Percentiles rank a stretch among this genome's conserved stretches.
phyloP scores from a whole-genome alignment of 139 green algal genomes.

The Mesotaenium endlicherianum region DNA sequence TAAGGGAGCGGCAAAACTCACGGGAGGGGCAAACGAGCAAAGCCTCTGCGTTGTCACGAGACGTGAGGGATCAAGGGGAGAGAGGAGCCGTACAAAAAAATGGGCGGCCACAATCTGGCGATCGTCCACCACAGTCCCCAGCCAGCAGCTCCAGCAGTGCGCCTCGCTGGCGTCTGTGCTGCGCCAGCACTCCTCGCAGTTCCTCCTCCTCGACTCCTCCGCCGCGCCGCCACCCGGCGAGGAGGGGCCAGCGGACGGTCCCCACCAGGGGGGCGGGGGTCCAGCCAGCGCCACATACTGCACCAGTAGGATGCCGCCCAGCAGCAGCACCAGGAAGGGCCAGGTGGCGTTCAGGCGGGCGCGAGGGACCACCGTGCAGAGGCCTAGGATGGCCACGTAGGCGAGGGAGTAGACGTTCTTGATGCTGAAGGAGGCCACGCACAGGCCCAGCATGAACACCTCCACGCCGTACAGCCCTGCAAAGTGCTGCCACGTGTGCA shows the following conservation, averaged over 20 bases:
- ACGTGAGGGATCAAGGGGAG: not conserved
- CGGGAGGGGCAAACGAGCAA: not conserved
- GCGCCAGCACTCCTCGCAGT: conserved; percentile 40
- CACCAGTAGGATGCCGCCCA: conserved; percentile 14
- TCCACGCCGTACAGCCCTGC: conserved; percentile 14
- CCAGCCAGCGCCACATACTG: conserved; percentile 19
- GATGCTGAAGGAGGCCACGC: conserved; percentile 25
- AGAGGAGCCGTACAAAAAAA: conserved; percentile 30
- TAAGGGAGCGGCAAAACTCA: not conserved
- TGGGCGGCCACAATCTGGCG: conserved; percentile 22
- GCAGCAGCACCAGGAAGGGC: not conserved
- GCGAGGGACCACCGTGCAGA: conserved; percentile 27
- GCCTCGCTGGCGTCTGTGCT: conserved; percentile 5
- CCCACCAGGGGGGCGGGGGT: not conserved
- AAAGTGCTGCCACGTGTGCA: conserved; percentile 1
- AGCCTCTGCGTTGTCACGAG: too few species aligned
- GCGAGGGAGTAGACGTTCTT: conserved; percentile 37
- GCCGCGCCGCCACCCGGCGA: not conserved
- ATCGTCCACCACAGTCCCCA: conserved; percentile 34
- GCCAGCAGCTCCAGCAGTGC: conserved; percentile 44
- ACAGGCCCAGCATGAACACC: conserved; percentile 15
- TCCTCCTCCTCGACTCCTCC: not conserved
- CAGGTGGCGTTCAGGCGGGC: not conserved
- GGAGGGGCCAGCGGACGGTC: not conserved
- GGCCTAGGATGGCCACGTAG: conserved; percentile 28